A percentile compares a stretch with the other conserved stretches of the same genome.
Evolutionary conservation across 2,329 filamentous ascomycete genomes (phyloP).

Genomic region (Zasmidium angulare): DNA sequence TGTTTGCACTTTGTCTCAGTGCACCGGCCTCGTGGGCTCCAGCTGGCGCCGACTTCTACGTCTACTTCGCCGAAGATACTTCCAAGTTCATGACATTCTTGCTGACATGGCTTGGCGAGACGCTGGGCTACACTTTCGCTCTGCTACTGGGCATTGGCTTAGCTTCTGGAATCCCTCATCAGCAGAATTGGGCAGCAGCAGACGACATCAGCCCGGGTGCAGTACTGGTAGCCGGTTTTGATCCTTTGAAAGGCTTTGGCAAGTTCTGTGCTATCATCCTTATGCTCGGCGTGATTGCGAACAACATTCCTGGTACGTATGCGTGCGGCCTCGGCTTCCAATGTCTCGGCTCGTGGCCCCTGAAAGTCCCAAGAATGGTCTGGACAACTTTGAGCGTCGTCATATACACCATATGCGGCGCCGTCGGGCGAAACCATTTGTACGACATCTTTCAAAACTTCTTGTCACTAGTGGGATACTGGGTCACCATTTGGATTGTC

Average conservation of each 20-base stretch:
- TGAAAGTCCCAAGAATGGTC: slow-evolving; percentile 18
- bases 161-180: slow-evolving; percentile 20
- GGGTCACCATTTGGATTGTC: slow-evolving; percentile 44
- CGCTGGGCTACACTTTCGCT: slow-evolving; percentile 36
- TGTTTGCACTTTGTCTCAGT: slow-evolving; percentile 18
- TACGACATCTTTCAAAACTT: slow-evolving; percentile 48
- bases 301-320: slow-evolving; percentile 47
- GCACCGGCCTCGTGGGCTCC: slow-evolving; percentile 29
- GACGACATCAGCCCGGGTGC: slow-evolving; percentile 38
- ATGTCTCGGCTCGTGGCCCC: slow-evolving; percentile 36
- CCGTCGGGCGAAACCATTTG: slow-evolving; percentile 45
- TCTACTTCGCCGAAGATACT: slow-evolving; percentile 42
- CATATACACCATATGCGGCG: slow-evolving; percentile 45
- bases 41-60: slow-evolving; percentile 42
- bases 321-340: slow-evolving; percentile 45
- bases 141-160: slow-evolving; percentile 42
- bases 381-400: slow-evolving; percentile 24
- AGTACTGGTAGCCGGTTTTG: slow-evolving; percentile 41
- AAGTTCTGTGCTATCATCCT: slow-evolving; percentile 46
- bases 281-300: slow-evolving; percentile 44
- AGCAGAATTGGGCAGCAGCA: slow-evolving; percentile 32
- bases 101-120: slow-evolving; percentile 38
- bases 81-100: slow-evolving; percentile 39
- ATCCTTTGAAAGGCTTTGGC: slow-evolving; percentile 42
- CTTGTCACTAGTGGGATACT: slow-evolving; percentile 49